phyloP scores from a whole-genome alignment of 148 eudicot species.

The Persicaria maculosa region DNA sequence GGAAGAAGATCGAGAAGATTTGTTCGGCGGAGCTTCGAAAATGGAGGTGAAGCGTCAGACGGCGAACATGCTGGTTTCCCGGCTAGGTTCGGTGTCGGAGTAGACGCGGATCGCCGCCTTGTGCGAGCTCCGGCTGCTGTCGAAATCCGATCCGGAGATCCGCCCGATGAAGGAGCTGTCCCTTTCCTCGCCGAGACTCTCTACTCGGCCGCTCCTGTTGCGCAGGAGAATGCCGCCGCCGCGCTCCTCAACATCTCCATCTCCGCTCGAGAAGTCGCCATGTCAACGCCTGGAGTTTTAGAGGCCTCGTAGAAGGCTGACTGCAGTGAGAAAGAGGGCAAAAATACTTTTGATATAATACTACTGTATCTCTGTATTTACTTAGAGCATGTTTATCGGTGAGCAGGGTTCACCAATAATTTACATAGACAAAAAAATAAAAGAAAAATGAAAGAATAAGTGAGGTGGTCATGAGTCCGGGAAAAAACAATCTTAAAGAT shows the following conservation, averaged over 20 bases:
- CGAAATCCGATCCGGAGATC: conserved; percentile 60
- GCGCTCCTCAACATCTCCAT: conserved; percentile 73
- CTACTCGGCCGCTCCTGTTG: conserved; percentile 34
- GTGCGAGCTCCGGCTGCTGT: conserved; percentile 65
- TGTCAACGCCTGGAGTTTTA: conserved; percentile 52
- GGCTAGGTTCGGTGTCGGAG: conserved; percentile 67
- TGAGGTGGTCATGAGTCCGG: no score
- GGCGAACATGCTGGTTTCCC: conserved; percentile 36
- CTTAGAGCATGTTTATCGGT: no score
- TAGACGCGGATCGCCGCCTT: conserved; percentile 64
- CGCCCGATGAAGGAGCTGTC: conserved; percentile 57
- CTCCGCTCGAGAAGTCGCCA: conserved; percentile 35
- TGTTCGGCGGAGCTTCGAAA: not conserved
- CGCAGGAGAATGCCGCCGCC: conserved; percentile 77
- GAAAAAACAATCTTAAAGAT: no score
- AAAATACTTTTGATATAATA: no score
- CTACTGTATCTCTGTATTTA: no score
- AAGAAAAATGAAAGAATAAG: no score
- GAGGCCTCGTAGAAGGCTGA: no score
- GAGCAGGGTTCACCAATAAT: no score
- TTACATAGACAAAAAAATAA: no score
- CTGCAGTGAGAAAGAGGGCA: no score
- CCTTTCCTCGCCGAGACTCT: conserved; percentile 60
- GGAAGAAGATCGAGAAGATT: conserved; percentile 7
- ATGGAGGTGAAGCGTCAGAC: conserved; percentile 45